Conservation (phyloP, 805 yeast species). For the Candida ponderosae region DNA sequence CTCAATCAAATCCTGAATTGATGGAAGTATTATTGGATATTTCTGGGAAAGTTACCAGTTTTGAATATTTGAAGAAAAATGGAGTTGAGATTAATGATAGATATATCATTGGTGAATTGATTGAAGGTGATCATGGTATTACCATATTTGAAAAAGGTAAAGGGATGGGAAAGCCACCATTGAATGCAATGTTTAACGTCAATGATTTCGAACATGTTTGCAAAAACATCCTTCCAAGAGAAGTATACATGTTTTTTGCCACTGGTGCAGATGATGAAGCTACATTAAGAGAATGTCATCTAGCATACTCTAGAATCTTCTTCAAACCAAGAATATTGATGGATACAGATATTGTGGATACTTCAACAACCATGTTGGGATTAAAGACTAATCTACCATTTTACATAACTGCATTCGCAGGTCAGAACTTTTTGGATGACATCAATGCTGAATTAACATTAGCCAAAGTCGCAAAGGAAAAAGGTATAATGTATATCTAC, state of each 20-base stretch:
- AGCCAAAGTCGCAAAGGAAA: conserved; percentile 29
- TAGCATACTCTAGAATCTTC: conserved; percentile 27
- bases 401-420: conserved; percentile 36
- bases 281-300: conserved; percentile 33
- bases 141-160: neutral
- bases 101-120: conserved; percentile 19
- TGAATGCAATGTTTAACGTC: conserved; percentile 23
- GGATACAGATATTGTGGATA: conserved; percentile 24
- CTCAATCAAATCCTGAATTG: conserved; percentile 26
- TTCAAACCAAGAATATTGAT: conserved; percentile 33
- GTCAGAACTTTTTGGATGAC: conserved; percentile 34
- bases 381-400: conserved; percentile 30
- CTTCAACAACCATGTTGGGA: conserved; percentile 36
- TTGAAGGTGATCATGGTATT: neutral
- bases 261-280: conserved; percentile 43
- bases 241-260: conserved; percentile 33
- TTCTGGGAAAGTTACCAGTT: conserved; percentile 22
- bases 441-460: conserved; percentile 33
- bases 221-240: conserved; percentile 22
- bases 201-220: conserved; percentile 34
- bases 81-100: conserved; percentile 19
- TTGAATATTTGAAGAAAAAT: conserved; percentile 1
- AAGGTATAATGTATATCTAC: conserved; percentile 34
- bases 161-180: conserved; percentile 19
- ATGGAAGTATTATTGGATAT: conserved; percentile 18